phyloP scores from a whole-genome alignment of 495 filamentous ascomycete species.

The Lichina pygmaea region DNA sequence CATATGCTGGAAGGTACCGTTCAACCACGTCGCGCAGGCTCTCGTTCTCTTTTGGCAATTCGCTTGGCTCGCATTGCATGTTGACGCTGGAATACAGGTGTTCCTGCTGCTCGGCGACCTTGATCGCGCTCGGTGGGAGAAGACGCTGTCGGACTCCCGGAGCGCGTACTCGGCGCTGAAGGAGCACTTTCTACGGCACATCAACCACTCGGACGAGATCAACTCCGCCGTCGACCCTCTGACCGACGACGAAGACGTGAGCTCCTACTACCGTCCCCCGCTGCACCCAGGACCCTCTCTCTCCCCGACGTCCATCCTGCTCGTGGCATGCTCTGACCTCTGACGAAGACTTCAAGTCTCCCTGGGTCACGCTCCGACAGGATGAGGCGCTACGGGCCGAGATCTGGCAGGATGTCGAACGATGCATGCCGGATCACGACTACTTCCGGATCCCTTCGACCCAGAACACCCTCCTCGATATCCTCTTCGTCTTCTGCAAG shows the following conservation, averaged over 20 bases:
- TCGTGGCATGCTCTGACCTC: background rate
- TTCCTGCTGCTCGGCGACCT: conserved; percentile 58
- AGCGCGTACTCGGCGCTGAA: conserved; percentile 43
- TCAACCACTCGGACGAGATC: conserved; percentile 58
- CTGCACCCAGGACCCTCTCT: background rate
- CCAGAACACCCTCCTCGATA: conserved; percentile 61
- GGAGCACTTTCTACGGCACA: conserved; percentile 48
- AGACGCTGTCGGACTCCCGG: conserved; percentile 37
- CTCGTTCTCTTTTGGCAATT: background rate
- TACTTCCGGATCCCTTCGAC: conserved; percentile 64
- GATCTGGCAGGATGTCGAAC: conserved; percentile 84
- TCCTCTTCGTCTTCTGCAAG: conserved; percentile 86
- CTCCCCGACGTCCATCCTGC: background rate
- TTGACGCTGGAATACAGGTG: conserved; percentile 19
- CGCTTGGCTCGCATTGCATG: background rate
- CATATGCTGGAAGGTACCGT: conserved; percentile 66
- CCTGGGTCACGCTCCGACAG: conserved; percentile 59
- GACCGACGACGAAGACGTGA: conserved; percentile 60
- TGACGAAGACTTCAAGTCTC: conserved; percentile 32
- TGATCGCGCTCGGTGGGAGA: conserved; percentile 38
- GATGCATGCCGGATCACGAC: conserved; percentile 73
- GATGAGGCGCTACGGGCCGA: conserved; percentile 69
- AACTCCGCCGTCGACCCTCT: conserved; percentile 57
- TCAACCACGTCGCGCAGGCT: background rate
- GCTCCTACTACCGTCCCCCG: conserved; percentile 2